Evolutionary conservation across 768 basidiomycete genomes (phyloP), one percentile per base, ranked within the genome.

Genomic region (Pisolithus microcarpus): DNA sequence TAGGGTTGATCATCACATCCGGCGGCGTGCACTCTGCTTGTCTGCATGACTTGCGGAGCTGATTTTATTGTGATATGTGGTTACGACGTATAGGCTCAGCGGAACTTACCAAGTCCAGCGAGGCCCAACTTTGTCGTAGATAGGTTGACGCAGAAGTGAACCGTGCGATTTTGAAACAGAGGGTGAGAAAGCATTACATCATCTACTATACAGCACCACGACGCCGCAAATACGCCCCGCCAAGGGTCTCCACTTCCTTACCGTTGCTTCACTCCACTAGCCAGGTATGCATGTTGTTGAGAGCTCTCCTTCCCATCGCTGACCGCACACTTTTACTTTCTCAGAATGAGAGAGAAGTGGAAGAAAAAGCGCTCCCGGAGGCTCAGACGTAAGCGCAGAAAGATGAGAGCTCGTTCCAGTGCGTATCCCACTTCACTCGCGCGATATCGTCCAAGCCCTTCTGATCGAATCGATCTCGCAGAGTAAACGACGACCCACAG

Each of bases 401-500:
- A 92, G 80, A 91, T 91, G 89, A 82, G 89, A 70, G 89, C 89
- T 56, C 89, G 89, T 73, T 91, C 89, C 78, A 91, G 89, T 91
- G 61, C 58, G 89, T 85, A 39, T 24, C 48, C 44, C 1, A 46
- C 24, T 45, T 21, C 38, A 11, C 16, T 21, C n/a, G 2, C 30
- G 21, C n/a, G 18, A 30, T 23, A 43, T 38, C 18, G 15, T 28
- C 15, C 30, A 13, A 24, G 37, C 47, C 49, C 9, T 52, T 30
- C 30, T 39, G 21, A 37, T 50, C n/a, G 23, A 34, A 38, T n/a
- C 28, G 38, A 13, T 37, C 28, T 46, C 19, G 43, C 66, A 73
- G 72, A 73, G 67, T 73, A 71, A 72, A 58, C 52, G 53, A 58
- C 58, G 30, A 5, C 26, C 54, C 56, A 43, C 55, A 52, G 62